Evolutionary conservation across 495 filamentous ascomycete genomes (phyloP).

Genomic region (Lindgomyces ingoldianus): DNA sequence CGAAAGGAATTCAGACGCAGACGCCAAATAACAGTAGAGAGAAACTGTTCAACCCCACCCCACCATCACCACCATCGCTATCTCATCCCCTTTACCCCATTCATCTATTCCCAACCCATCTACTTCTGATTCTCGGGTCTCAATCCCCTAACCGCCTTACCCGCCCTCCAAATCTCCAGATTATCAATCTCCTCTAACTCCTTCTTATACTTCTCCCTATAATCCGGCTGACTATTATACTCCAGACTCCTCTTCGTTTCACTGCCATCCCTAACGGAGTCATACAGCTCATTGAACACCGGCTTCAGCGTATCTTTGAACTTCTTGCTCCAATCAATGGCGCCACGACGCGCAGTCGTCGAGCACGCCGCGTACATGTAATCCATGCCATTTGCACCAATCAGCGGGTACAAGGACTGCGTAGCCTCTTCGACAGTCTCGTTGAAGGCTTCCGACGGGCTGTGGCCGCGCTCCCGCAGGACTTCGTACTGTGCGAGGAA

Average conservation of each 20-base stretch:
- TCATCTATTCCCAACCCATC: constrained; percentile 20
- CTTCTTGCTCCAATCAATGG: constrained; percentile 93
- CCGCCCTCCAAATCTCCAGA: constrained; percentile 97
- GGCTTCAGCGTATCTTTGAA: constrained; percentile 98
- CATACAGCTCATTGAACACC: constrained; percentile 94
- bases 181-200: constrained; percentile 96
- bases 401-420: constrained; percentile 94
- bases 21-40: not conserved
- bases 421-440: constrained; percentile 99
- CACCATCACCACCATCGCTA: not conserved
- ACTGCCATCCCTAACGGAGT: constrained; percentile 79
- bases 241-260: constrained; percentile 94
- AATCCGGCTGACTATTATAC: constrained; percentile 92
- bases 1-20: not conserved
- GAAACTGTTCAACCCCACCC: not conserved
- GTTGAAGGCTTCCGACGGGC: constrained; percentile 98
- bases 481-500: constrained; percentile 99
- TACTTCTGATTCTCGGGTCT: constrained; percentile 93
- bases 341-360: constrained; percentile 95
- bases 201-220: constrained; percentile 91
- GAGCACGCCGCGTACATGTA: constrained; percentile 99
- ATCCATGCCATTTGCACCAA: constrained; percentile 96
- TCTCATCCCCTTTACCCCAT: not conserved
- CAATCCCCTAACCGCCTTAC: constrained; percentile 88
- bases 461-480: constrained; percentile 95